phyloP scores from a whole-genome alignment of 1,284 basidiomycete genomes.

The Ustilago lituana region DNA sequence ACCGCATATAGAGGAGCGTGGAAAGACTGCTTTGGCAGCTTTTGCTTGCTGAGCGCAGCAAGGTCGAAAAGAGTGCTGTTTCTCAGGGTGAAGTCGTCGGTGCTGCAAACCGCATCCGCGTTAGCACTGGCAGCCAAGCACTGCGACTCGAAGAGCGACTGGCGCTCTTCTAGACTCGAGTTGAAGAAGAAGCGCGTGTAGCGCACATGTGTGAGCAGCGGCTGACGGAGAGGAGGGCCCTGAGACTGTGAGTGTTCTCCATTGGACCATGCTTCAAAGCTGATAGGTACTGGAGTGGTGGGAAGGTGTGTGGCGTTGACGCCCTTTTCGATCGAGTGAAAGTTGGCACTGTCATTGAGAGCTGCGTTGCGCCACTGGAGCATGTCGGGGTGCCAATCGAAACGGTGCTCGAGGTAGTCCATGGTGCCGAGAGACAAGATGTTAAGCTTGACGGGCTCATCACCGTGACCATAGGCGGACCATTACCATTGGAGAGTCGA shows the following conservation, averaged over 20 bases:
- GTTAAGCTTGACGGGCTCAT: slow-evolving; percentile 44
- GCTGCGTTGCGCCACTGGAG: slow-evolving; percentile 53
- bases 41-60: slow-evolving; percentile 27
- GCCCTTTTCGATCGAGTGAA: slow-evolving; percentile 32
- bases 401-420: slow-evolving; percentile 52
- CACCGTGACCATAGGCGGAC: slow-evolving; percentile 41
- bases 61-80: slow-evolving; percentile 50
- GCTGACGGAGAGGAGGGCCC: slow-evolving; percentile 45
- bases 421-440: slow-evolving; percentile 39
- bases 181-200: slow-evolving; percentile 64
- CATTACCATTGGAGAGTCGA: slow-evolving; percentile 52
- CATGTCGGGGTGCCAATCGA: slow-evolving; percentile 55
- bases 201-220: slow-evolving; percentile 45
- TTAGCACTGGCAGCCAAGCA: slow-evolving; percentile 36
- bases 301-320: slow-evolving; percentile 49
- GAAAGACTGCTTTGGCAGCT: slow-evolving; percentile 15
- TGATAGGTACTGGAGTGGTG: slow-evolving; percentile 42
- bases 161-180: slow-evolving; percentile 51
- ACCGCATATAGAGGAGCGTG: slow-evolving; percentile 41
- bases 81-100: slow-evolving; percentile 55
- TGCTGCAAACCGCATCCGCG: slow-evolving; percentile 48
- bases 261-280: slow-evolving; percentile 55
- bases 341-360: slow-evolving; percentile 38
- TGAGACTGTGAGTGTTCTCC: slow-evolving; percentile 49
- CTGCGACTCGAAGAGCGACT: slow-evolving; percentile 41